Evolutionary conservation across 108 stramenopile species (phyloP), one percentile per base, ranked within the genome.

Genomic region (Mayamaea pseudoterrestris): DNA sequence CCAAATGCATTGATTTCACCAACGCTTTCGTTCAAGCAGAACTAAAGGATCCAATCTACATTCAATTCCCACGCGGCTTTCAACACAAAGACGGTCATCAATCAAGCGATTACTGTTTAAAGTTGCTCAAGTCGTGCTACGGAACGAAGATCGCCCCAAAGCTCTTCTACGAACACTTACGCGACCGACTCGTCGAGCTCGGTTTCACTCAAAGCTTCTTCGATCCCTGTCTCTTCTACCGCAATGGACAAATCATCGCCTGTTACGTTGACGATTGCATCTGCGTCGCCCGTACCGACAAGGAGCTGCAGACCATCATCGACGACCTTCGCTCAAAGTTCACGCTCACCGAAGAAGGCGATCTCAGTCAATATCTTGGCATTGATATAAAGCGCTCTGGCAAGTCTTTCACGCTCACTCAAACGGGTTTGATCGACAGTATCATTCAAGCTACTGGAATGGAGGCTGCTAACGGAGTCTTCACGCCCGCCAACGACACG

Each of bases 221-320:
- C n/a, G 69, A 74, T 52, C 55, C 55, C 3, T 78, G 73, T 25
- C 47, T 78, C n/a, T 67, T 65, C 17, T 36, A 61, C 58, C 45
- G 41, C 0, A 11, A 29, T 0, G 32, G 46, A 0, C 27, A 72
- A 0, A 47, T 69, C 17, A 43, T 65, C 0, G 35, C 71, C 14
- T 6, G 47, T 0, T 78, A 66, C 43, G 69, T 78, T 0, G 66
- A 71, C 35, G 76, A 73, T 32, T 14, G 27, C 13, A 17, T 25
- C 24, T 12, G 29, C 3, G 21, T 23, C 23, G 50, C 35, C 23
- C 8, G 5, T n/a, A 1, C 2, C 5, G n/a, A 22, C 2, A 24
- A 36, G 5, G 12, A 24, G 18, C 35, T 51, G 11, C 35, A 51
- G 18, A 25, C 35, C 5, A 5, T 51, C 18, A 39, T 47, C 4